phyloP scores from a whole-genome alignment of 352 stramenopile genomes.

The Blastocystis sp. region DNA sequence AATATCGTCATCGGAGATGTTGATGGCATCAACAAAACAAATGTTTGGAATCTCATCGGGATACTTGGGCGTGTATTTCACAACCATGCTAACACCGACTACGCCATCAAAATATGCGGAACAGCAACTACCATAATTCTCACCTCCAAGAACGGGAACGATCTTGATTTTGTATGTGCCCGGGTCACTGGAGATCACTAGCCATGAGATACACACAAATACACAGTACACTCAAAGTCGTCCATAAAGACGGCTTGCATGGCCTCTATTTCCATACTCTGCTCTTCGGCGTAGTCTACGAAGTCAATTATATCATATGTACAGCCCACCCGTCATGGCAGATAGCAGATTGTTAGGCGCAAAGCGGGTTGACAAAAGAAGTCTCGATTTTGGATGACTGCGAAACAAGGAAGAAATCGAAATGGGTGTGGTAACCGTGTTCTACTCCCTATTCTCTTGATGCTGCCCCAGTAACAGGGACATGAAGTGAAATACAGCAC shows the following conservation, averaged over 20 bases:
- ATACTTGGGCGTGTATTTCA: conserved; percentile 39
- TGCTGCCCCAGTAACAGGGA: too few species aligned
- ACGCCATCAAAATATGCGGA: not conserved
- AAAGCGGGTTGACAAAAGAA: too few species aligned
- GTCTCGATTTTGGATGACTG: too few species aligned
- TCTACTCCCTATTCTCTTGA: too few species aligned
- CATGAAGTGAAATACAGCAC: too few species aligned
- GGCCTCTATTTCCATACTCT: conserved; percentile 57
- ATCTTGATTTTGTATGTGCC: conserved; percentile 51
- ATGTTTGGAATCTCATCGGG: conserved; percentile 62
- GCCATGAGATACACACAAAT: not conserved
- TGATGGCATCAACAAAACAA: conserved; percentile 55
- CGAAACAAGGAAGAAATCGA: too few species aligned
- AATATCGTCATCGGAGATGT: conserved; percentile 55
- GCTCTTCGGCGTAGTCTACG: conserved; percentile 47
- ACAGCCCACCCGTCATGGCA: too few species aligned
- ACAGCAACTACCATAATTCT: conserved; percentile 37
- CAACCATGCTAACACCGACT: conserved; percentile 48
- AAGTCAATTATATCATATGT: not conserved
- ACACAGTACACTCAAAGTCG: conserved; percentile 34
- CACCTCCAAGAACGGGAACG: conserved; percentile 13
- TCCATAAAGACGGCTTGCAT: conserved; percentile 68
- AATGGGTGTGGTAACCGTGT: too few species aligned
- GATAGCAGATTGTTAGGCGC: too few species aligned
- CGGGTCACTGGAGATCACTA: conserved; percentile 40